A percentile compares a stretch with the other conserved stretches of the same genome.
phyloP scores from a whole-genome alignment of 2,329 filamentous ascomycete genomes.

The Cladosporium halotolerans region DNA sequence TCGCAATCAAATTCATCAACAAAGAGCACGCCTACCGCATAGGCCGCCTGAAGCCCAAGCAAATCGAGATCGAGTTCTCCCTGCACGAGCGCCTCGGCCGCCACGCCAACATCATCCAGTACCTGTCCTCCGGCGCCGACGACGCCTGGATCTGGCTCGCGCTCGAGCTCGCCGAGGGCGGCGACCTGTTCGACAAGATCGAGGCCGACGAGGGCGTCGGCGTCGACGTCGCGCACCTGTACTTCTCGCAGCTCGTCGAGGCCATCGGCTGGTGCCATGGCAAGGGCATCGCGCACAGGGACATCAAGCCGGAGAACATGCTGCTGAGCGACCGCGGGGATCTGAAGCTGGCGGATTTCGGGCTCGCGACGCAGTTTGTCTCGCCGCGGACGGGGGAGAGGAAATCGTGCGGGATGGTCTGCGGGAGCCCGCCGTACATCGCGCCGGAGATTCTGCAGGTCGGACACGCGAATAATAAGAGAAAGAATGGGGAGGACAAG shows the following conservation, averaged over 20 bases:
- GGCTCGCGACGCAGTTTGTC: conserved; percentile 87
- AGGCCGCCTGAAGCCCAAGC: conserved; percentile 81
- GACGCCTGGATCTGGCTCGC: conserved; percentile 90
- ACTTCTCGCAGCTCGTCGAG: conserved; percentile 85
- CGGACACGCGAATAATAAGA: conserved; percentile 42
- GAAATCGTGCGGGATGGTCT: conserved; percentile 81
- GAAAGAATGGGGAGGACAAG: conserved; percentile 42
- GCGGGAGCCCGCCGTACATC: conserved; percentile 94
- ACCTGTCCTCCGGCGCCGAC: conserved; percentile 83
- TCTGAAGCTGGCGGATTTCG: conserved; percentile 94
- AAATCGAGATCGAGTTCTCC: conserved; percentile 85
- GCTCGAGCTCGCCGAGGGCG: conserved; percentile 93
- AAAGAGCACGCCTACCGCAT: conserved; percentile 88
- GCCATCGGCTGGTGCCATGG: conserved; percentile 94
- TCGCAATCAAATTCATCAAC: conserved; percentile 98
- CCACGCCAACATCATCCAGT: conserved; percentile 90
- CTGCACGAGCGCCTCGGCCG: conserved; percentile 75
- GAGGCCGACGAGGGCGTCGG: conserved; percentile 94
- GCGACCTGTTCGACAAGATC: conserved; percentile 98
- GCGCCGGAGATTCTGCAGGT: conserved; percentile 74
- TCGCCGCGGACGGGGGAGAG: conserved; percentile 66
- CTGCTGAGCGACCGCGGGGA: conserved; percentile 77
- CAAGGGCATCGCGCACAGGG: conserved; percentile 85
- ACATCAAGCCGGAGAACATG: conserved; percentile 79
- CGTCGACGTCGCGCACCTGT: conserved; percentile 90